Percentiles rank a stretch among this genome's conserved stretches.
These are phyloP conservation scores for Penicillium pulvis DNA, from an alignment of 495 filamentous ascomycete species.

Conservation along the genomic window DNA sequence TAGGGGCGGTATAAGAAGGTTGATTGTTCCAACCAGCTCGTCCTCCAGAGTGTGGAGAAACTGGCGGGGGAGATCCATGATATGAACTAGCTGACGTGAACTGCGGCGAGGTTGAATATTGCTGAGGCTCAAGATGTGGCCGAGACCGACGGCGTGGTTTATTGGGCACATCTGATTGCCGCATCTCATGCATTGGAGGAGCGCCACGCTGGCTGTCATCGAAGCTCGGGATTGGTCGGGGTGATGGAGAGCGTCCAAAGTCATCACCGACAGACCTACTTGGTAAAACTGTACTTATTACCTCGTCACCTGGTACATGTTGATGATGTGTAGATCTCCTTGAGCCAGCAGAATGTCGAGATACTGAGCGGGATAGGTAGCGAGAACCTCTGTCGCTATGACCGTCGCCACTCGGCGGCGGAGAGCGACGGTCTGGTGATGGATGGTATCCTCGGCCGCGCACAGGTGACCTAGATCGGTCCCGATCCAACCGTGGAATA, in stretches of 20 bases:
- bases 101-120: slow-evolving; percentile 60
- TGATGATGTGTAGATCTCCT: slow-evolving; percentile 34
- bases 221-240: slow-evolving; percentile 39
- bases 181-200: slow-evolving; percentile 41
- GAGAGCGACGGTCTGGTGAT: slow-evolving; percentile 35
- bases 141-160: slow-evolving; percentile 34
- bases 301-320: slow-evolving; percentile 24
- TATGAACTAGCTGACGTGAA: slow-evolving; percentile 61
- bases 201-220: slow-evolving; percentile 40
- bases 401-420: slow-evolving; percentile 30
- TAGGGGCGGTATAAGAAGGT: slow-evolving; percentile 57
- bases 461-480: slow-evolving; percentile 35
- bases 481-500: slow-evolving; percentile 25
- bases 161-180: slow-evolving; percentile 32
- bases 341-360: slow-evolving; percentile 39
- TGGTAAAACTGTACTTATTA: slow-evolving; percentile 37
- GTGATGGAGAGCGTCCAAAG: slow-evolving; percentile 39
- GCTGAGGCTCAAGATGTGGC: slow-evolving; percentile 45
- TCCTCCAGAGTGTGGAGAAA: slow-evolving; percentile 62
- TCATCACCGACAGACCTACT: slow-evolving; percentile 30
- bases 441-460: slow-evolving; percentile 30
- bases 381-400: slow-evolving; percentile 34
- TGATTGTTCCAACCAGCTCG: slow-evolving; percentile 60
- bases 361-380: slow-evolving; percentile 35
- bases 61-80: slow-evolving; percentile 65